These are phyloP conservation scores for Entomortierella lignicola DNA, from an alignment of 192 early-diverging fungal genomes.

Conservation along the genomic window DNA sequence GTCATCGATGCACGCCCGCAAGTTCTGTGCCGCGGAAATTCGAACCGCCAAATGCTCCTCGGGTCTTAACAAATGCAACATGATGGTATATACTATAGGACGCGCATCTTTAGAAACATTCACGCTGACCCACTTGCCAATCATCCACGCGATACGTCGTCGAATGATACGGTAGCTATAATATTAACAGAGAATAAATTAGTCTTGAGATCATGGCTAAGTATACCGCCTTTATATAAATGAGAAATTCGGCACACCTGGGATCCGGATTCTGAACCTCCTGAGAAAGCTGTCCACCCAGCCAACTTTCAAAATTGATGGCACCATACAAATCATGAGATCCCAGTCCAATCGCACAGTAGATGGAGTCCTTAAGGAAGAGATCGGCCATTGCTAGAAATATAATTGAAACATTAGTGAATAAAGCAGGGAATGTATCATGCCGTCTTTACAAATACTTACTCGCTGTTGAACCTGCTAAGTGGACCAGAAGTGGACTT, in stretches of 20 bases:
- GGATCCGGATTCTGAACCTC: conserved; percentile 67
- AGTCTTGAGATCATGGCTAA: not conserved
- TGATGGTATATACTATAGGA: conserved; percentile 74
- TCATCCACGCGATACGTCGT: conserved; percentile 82
- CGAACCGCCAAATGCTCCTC: conserved; percentile 87
- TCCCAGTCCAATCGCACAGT: conserved; percentile 82
- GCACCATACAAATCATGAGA: conserved; percentile 84
- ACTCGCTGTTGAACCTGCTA: conserved; percentile 70
- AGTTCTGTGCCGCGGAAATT: conserved; percentile 75
- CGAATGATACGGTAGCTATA: conserved; percentile 63
- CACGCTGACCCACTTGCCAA: conserved; percentile 88
- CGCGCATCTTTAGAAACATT: conserved; percentile 74
- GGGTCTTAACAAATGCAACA: conserved; percentile 74
- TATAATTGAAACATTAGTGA: not conserved
- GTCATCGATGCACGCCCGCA: conserved; percentile 81
- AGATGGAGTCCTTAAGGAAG: conserved; percentile 81
- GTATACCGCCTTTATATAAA: not conserved
- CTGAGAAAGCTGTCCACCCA: conserved; percentile 66
- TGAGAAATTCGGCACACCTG: conserved; percentile 41
- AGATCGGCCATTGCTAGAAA: conserved; percentile 52
- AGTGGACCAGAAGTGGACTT: conserved; percentile 69
- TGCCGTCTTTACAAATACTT: conserved; percentile 2
- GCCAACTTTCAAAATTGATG: conserved; percentile 86
- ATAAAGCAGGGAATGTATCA: not conserved
- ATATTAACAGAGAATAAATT: conserved; percentile 11